Conservation (phyloP, 129 eudicot species). For the Pittosporum tobira region DNA sequence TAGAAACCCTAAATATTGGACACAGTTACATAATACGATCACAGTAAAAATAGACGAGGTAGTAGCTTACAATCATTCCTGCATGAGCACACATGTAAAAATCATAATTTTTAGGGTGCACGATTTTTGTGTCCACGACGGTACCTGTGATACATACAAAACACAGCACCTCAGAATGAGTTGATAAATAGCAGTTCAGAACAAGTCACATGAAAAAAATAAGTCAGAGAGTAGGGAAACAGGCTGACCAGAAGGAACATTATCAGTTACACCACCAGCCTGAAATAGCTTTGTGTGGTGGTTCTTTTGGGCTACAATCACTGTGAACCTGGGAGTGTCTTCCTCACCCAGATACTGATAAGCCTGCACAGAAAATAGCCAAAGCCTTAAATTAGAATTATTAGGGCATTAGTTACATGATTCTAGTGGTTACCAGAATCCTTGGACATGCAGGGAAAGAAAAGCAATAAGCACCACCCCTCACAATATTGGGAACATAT, state of each 20-base stretch:
- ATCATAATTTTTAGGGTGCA: slow-evolving; percentile 85
- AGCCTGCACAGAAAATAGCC: slow-evolving; percentile 41
- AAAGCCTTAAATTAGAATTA: not conserved
- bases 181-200: not conserved
- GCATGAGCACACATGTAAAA: slow-evolving; percentile 92
- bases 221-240: not conserved
- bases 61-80: slow-evolving; percentile 76
- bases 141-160: slow-evolving; percentile 51
- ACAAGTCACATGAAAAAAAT: not conserved
- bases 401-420: not conserved
- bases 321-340: slow-evolving; percentile 76
- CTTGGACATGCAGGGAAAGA: not conserved
- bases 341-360: slow-evolving; percentile 67
- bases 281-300: slow-evolving; percentile 73
- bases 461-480: not conserved
- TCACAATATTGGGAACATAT: too few relatives aligned
- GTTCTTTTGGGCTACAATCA: slow-evolving; percentile 87
- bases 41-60: not conserved
- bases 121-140: slow-evolving; percentile 70
- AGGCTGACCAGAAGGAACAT: slow-evolving; percentile 76
- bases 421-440: not conserved
- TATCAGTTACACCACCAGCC: slow-evolving; percentile 44
- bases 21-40: not conserved
- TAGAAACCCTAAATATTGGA: not conserved
- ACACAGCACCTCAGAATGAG: too few relatives aligned